Conservation (phyloP, 371 early-diverging fungal species). For the Encephalitozoon cuniculi region DNA sequence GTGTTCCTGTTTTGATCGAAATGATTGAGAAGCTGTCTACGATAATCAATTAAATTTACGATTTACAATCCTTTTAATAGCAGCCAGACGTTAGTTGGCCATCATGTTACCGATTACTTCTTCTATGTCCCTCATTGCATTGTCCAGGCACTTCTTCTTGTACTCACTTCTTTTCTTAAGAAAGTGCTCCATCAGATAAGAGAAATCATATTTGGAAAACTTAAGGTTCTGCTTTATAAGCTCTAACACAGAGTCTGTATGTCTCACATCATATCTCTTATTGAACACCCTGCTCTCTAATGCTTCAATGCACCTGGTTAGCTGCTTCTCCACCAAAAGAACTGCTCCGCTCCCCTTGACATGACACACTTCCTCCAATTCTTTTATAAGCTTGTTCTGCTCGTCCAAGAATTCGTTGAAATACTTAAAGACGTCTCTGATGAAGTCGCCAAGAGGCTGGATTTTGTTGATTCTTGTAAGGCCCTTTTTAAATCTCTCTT, state of each 20-base stretch:
- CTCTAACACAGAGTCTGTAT: conserved; percentile 22
- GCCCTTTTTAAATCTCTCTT: conserved; percentile 9
- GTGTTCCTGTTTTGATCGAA: conserved; percentile 41
- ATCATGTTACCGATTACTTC: neutral
- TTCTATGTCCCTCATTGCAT: conserved; percentile 36
- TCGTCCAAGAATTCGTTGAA: conserved; percentile 27
- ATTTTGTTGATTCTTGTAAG: conserved; percentile 37
- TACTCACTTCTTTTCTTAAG: conserved; percentile 8
- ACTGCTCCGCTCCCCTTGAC: neutral
- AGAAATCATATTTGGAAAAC: conserved; percentile 33
- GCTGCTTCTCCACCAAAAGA: conserved; percentile 32
- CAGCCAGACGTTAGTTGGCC: neutral
- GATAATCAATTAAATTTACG: neutral
- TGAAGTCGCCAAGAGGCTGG: conserved; percentile 22
- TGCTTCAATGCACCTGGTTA: conserved; percentile 19
- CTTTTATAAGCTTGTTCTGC: neutral
- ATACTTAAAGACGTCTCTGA: conserved; percentile 35
- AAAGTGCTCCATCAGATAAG: conserved; percentile 31
- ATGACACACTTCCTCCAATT: neutral
- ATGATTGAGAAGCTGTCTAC: conserved; percentile 25
- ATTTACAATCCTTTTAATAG: neutral
- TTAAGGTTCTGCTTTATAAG: conserved; percentile 14
- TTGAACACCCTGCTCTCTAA: conserved; percentile 41
- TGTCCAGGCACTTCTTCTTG: conserved; percentile 23
- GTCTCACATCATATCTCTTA: conserved; percentile 20